phyloP scores from a whole-genome alignment of 1,139 yeast genomes.

The Blastobotrys persicus region DNA sequence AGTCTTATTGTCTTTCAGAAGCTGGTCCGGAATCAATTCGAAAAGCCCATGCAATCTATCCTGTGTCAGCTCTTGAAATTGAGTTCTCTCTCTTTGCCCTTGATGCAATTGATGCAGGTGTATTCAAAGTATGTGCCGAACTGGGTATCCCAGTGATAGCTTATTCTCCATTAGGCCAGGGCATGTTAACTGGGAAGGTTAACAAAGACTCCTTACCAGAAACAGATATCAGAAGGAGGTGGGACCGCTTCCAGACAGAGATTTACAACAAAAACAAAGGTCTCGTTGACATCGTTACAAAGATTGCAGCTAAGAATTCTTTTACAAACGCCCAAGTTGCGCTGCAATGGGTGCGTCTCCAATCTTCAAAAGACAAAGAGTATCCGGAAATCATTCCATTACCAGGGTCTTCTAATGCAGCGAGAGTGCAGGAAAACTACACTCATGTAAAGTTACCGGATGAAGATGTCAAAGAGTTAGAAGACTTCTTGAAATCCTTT shows the following conservation, averaged over 20 bases:
- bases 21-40: constrained; percentile 58
- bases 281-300: constrained; percentile 47
- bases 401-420: constrained; percentile 66
- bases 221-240: constrained; percentile 52
- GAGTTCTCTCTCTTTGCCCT: constrained; percentile 70
- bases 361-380: constrained; percentile 31
- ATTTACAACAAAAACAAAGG: constrained; percentile 51
- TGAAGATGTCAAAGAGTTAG: constrained; percentile 48
- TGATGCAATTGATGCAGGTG: constrained; percentile 59
- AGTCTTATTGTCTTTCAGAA: constrained; percentile 68
- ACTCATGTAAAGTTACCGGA: constrained; percentile 48
- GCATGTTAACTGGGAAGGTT: constrained; percentile 65
- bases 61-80: constrained; percentile 67
- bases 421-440: constrained; percentile 60
- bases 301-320: constrained; percentile 45
- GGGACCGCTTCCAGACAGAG: constrained; percentile 62
- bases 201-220: constrained; percentile 47
- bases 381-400: constrained; percentile 68
- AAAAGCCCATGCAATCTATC: constrained; percentile 51
- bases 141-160: constrained; percentile 66
- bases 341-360: constrained; percentile 61
- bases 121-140: constrained; percentile 53
- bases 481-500: constrained; percentile 43
- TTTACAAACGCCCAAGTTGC: constrained; percentile 68
- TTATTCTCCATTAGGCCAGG: constrained; percentile 82